Evolutionary conservation across 768 basidiomycete species (phyloP).

Genomic region (Termitomyces sp.): DNA sequence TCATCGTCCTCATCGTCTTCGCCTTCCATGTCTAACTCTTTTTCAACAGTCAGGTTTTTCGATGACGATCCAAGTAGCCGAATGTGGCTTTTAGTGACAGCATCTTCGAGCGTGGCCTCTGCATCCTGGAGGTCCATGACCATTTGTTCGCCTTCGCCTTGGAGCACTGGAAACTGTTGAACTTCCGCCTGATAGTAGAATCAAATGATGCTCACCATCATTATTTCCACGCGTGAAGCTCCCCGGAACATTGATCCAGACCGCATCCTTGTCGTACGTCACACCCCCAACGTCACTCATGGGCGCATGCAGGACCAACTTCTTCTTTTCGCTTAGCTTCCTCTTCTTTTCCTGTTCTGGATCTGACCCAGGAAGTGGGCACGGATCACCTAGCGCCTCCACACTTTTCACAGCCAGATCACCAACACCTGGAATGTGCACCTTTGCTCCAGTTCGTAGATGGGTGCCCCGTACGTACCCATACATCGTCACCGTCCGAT

Average conservation of each 20-base stretch:
- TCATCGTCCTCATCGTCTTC: constrained; percentile 26
- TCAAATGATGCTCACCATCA: constrained; percentile 39
- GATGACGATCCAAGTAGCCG: constrained; percentile 80
- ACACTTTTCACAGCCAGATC: constrained; percentile 77
- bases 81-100: constrained; percentile 75
- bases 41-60: constrained; percentile 49
- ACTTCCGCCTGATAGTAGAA: neutral
- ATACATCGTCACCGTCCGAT: constrained; percentile 90
- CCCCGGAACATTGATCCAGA: constrained; percentile 96
- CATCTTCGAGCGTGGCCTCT: constrained; percentile 74
- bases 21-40: constrained; percentile 21
- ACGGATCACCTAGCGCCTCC: constrained; percentile 83
- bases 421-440: constrained; percentile 94
- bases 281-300: constrained; percentile 99
- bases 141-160: constrained; percentile 97
- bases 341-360: constrained; percentile 92
- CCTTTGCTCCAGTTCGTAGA: constrained; percentile 63
- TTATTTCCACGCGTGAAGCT: constrained; percentile 79
- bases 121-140: constrained; percentile 95
- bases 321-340: constrained; percentile 94
- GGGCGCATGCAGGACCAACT: constrained; percentile 87
- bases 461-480: constrained; percentile 94
- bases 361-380: constrained; percentile 87
- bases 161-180: constrained; percentile 43
- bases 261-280: constrained; percentile 96